Percentiles rank a stretch among this genome's conserved stretches.
Conservation (phyloP, 148 eudicot species). For the Amaranthus palmeri region DNA sequence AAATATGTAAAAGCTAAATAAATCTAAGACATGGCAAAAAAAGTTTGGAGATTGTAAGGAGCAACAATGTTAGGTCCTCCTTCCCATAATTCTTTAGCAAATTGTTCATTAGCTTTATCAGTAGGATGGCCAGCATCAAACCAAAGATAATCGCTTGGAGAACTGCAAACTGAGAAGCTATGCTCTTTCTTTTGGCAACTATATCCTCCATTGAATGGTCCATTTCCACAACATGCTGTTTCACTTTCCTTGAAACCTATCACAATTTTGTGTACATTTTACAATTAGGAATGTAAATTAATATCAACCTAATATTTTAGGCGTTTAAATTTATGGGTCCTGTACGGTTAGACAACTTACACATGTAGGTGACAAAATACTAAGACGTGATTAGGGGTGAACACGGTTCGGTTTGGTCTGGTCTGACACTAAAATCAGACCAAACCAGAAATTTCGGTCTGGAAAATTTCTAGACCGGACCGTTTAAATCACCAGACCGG, state of each 20-base stretch:
- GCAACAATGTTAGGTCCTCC: conserved; percentile 22
- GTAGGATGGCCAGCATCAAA: conserved; percentile 41
- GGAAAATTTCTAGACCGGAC: too few relatives aligned
- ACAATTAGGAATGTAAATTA: neutral
- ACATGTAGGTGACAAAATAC: too few relatives aligned
- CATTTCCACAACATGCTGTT: conserved; percentile 41
- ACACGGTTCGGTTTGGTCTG: too few relatives aligned
- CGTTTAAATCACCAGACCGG: too few relatives aligned
- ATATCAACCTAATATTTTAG: too few relatives aligned
- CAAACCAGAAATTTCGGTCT: too few relatives aligned
- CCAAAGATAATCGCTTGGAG: conserved; percentile 24
- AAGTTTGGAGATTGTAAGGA: conserved; percentile 27
- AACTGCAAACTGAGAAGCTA: conserved; percentile 23
- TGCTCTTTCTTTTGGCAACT: conserved; percentile 15
- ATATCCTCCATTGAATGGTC: conserved; percentile 27
- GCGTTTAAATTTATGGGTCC: too few relatives aligned
- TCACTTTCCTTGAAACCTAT: conserved; percentile 31
- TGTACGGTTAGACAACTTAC: too few relatives aligned
- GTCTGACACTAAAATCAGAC: too few relatives aligned
- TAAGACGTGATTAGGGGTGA: too few relatives aligned
- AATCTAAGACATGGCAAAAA: conserved; percentile 3
- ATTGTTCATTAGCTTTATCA: conserved; percentile 30
- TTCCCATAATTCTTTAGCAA: conserved; percentile 35
- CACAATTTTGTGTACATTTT: neutral
- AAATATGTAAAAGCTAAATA: too few relatives aligned